These are phyloP conservation scores for Cryptosporidium meleagridis DNA, from an alignment of 169 alveolate genomes.

Conservation along the genomic window DNA sequence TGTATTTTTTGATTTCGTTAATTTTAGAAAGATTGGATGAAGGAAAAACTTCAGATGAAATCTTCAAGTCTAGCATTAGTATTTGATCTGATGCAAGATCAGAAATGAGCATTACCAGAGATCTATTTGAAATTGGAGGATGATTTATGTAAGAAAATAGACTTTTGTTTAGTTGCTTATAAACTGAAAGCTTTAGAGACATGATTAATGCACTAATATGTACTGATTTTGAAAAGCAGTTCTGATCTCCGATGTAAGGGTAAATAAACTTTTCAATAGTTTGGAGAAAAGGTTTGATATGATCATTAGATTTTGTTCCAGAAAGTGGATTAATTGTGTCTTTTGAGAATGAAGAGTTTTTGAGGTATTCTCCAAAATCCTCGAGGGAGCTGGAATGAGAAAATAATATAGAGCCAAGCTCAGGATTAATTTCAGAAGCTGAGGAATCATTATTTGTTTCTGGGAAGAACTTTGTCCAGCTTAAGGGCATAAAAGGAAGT, in stretches of 20 bases:
- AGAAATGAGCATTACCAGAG: not conserved
- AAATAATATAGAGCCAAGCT: not conserved
- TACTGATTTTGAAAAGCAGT: constrained; percentile 33
- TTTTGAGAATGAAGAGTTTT: not conserved
- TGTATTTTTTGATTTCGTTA: not conserved
- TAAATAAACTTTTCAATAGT: constrained; percentile 21
- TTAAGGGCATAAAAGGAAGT: constrained; percentile 31
- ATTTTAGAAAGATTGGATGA: not conserved
- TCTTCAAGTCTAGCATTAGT: not conserved
- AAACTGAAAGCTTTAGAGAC: constrained; percentile 33
- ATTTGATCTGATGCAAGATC: constrained; percentile 38
- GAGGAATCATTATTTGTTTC: not conserved
- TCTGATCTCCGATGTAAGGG: constrained; percentile 52
- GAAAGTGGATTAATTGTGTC: not conserved
- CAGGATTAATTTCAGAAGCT: constrained; percentile 10
- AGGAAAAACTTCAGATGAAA: constrained; percentile 30
- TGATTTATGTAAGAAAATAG: constrained; percentile 27
- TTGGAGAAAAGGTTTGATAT: not conserved
- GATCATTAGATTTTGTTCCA: not conserved
- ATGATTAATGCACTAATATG: constrained; percentile 30
- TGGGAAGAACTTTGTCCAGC: constrained; percentile 41
- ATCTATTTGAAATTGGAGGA: constrained; percentile 29
- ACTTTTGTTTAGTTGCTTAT: constrained; percentile 19
- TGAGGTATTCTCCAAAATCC: not conserved
- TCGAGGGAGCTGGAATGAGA: constrained; percentile 17